phyloP scores from a whole-genome alignment of 306 rosid genomes.

The Ochetophila trinervis region DNA sequence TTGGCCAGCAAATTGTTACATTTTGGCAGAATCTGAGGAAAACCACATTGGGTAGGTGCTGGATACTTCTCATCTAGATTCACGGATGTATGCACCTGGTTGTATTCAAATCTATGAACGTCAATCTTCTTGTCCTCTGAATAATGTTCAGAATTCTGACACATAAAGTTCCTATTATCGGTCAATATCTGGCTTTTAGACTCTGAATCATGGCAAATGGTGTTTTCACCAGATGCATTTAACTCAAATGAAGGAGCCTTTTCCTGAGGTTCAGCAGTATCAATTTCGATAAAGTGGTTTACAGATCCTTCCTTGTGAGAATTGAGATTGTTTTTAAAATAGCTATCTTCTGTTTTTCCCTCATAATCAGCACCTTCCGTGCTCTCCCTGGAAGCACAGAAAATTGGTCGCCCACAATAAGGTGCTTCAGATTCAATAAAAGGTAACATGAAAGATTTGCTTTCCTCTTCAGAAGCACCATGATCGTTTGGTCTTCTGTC shows the following conservation, averaged over 20 bases:
- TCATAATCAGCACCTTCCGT: slow-evolving; percentile 24
- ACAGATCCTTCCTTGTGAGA: slow-evolving; percentile 28
- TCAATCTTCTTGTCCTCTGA: slow-evolving; percentile 16
- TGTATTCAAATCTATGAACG: slow-evolving; percentile 21
- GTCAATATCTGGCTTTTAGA: slow-evolving; percentile 14
- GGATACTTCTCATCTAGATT: slow-evolving; percentile 17
- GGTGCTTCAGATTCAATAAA: slow-evolving; percentile 16
- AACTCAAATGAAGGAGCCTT: slow-evolving; percentile 15
- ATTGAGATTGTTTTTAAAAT: slow-evolving; percentile 7
- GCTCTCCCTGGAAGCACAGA: slow-evolving; percentile 26
- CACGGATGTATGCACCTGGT: not conserved
- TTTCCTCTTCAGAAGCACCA: slow-evolving; percentile 22
- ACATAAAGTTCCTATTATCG: slow-evolving; percentile 6
- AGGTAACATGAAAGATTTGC: slow-evolving; percentile 16
- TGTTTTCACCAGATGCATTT: slow-evolving; percentile 22
- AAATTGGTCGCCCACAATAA: slow-evolving; percentile 5
- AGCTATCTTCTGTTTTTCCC: slow-evolving; percentile 21
- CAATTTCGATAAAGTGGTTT: slow-evolving; percentile 21
- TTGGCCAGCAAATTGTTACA: slow-evolving; percentile 26
- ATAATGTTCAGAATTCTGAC: slow-evolving; percentile 16
- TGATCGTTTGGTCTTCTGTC: slow-evolving; percentile 26
- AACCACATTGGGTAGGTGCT: slow-evolving; percentile 19
- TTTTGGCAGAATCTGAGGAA: slow-evolving; percentile 19
- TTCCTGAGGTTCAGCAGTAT: slow-evolving; percentile 19
- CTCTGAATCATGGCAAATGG: slow-evolving; percentile 20